Evolutionary conservation across 2,329 filamentous ascomycete species (phyloP), one percentile per base, ranked within the genome.

Genomic region (Neonectria punicea): DNA sequence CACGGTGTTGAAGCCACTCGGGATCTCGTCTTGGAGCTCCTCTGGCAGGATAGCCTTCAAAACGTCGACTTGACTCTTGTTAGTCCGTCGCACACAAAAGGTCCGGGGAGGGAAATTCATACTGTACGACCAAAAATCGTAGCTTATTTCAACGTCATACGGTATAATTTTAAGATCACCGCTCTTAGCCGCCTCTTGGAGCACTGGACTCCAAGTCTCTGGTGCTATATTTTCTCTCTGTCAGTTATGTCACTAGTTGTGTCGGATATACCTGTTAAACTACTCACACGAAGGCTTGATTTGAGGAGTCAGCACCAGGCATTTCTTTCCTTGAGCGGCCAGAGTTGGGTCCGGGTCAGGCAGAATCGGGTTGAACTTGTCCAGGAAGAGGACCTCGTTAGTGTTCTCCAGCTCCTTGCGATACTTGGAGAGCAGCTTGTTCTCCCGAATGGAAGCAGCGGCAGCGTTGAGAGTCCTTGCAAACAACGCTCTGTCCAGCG

Each of bases 101-200:
- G 11, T 39, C 13, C 25, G 46, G 20, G 25, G 13, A 20, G 16
- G 63, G 30, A 67, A 44, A n/a, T 28, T 77, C 86, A 71, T 85
- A 92, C 92, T 84, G 77, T 97, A 95, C 55, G 84, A 91, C 93
- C 94, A 98, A 80, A 94, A 90, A 72, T 92, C 87, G 80, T 99
- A 99, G 71, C 91, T 89, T 63, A 98, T 84, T 39, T 87, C 82
- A 62, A 98, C 80, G 66, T 92, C 85, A 78, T 91, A 98, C 1
- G 93, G 91, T 1, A 94, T 82, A 36, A 98, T 79, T 18, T 86
- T 86, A 32, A 98, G 80, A 47, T 93, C 88, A 30, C 91, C 87
- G 56, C 85, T 83, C 68, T 90, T 84, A 5, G 94, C 87, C 36
- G 93, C 88, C 67, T 93, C 88, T 65, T 83, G 86, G 51, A 98